Evolutionary conservation across 2,329 filamentous ascomycete genomes (phyloP), one percentile per base, ranked within the genome.

Genomic region (Lasiodiplodia gonubiensis): DNA sequence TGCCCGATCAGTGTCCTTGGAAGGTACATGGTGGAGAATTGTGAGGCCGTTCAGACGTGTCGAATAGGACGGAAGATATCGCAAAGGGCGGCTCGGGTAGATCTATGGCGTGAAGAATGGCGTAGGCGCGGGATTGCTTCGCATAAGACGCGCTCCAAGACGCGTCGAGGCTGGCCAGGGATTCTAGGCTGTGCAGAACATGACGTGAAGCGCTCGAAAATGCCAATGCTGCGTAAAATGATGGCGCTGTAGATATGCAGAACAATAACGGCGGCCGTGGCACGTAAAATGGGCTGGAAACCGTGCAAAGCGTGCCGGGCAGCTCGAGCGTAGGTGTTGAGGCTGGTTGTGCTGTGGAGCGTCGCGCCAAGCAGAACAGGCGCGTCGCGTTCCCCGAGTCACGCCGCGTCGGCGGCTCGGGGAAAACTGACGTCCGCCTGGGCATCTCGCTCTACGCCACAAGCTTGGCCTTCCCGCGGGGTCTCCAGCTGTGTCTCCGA

Each of bases 1-100:
- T 94, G 94, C 60, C 93, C 92, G 77, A 98, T 91, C 71, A 97
- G 86, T 71, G 88, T 87, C 71, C 95, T 92, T 75, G 94, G 95
- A 70, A 99, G 90, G 89, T 97, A 97, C 95, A 99, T 99, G 67
- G 53, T 67, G 59, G 18, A 21, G 8, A 21, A n/a, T 8, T 51
- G 18, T 51, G 59, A 51, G 30, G 27, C 27, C 11, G 42, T 35
- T 37, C 27, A 27, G 30, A 49, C 59, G 46, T 51, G 59, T 51
- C 30, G 59, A 25, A 30, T 25, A n/a, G 42, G 46, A 11, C 11
- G 6, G 8, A 25, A 5, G 23, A 10, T 30, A 21, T 18, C 42
- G 59, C 8, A 8, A 51, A 21, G 16, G 27, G 59, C 25, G 46
- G 10, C 11, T n/a, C n/a, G n/a, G 21, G n/a, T 30, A 25, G 39